Conservation (phyloP, 441 rosid species). For the Gossypium trilobum region DNA sequence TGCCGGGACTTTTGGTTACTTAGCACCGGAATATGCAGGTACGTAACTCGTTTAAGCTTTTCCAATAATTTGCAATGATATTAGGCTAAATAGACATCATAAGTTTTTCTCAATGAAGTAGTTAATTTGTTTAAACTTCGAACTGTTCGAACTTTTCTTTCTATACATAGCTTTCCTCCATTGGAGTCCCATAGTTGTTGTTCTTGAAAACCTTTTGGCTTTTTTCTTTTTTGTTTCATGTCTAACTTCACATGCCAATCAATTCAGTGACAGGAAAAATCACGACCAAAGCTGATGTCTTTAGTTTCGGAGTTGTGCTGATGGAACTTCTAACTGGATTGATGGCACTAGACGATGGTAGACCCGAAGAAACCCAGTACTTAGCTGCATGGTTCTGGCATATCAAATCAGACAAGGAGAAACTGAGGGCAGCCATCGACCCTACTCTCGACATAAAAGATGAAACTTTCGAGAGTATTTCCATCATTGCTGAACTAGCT, state of each 20-base stretch:
- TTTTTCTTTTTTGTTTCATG: background rate
- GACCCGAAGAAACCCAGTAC: constrained; percentile 67
- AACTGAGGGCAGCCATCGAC: constrained; percentile 49
- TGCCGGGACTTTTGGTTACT: constrained; percentile 73
- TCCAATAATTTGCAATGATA: constrained; percentile 1
- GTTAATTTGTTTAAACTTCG: background rate
- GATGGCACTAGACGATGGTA: constrained; percentile 57
- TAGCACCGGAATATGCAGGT: constrained; percentile 85
- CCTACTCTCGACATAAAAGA: constrained; percentile 42
- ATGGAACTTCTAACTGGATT: constrained; percentile 67
- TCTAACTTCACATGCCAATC: constrained; percentile 1
- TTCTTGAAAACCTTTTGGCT: background rate
- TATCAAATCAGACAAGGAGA: constrained; percentile 43
- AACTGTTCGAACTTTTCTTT: background rate
- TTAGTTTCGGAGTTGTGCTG: constrained; percentile 67
- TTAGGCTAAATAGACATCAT: background rate
- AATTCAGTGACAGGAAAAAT: constrained; percentile 59
- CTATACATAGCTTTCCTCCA: background rate
- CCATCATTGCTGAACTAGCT: constrained; percentile 47
- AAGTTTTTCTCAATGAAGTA: background rate
- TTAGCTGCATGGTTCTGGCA: constrained; percentile 65
- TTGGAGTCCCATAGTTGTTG: background rate
- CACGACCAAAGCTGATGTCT: constrained; percentile 67
- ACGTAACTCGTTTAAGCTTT: constrained; percentile 16
- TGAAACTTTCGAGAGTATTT: constrained; percentile 49